A percentile compares a stretch with the other conserved stretches of the same genome.
Evolutionary conservation across 345 rosid genomes (phyloP).

Genomic region (Eucalyptus rudis): DNA sequence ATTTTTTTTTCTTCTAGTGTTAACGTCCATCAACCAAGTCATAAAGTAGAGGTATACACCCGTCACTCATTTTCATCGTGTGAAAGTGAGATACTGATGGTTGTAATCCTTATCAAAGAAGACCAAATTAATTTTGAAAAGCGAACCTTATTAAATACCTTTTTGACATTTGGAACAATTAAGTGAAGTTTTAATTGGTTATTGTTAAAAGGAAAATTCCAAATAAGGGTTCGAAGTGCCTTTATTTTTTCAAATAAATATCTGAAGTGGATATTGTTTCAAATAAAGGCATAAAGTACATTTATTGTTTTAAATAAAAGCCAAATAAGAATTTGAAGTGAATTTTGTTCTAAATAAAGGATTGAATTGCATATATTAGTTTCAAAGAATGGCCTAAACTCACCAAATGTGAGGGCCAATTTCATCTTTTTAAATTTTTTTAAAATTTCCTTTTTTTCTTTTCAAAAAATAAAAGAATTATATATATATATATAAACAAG

Average conservation of each 20-base stretch:
- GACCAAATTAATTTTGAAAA: not conserved
- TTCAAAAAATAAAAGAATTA: no score
- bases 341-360: no score
- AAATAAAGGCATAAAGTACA: fast-evolving
- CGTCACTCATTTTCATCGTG: not conserved
- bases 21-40: not conserved
- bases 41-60: not conserved
- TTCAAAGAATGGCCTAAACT: no score
- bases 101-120: no score
- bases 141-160: not conserved
- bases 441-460: fast-evolving
- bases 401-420: no score
- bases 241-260: no score
- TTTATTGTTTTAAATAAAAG: no score
- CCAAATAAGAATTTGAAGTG: fast-evolving
- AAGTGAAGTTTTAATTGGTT: not conserved
- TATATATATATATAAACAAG: no score
- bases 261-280: fast-evolving
- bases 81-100: not conserved
- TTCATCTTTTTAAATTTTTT: fast-evolving
- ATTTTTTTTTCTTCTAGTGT: no score
- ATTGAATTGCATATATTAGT: no score
- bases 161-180: not conserved
- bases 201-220: no score
- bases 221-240: fast-evolving